phyloP scores from a whole-genome alignment of 352 stramenopile species.

The Globisporangium abappressorium region DNA sequence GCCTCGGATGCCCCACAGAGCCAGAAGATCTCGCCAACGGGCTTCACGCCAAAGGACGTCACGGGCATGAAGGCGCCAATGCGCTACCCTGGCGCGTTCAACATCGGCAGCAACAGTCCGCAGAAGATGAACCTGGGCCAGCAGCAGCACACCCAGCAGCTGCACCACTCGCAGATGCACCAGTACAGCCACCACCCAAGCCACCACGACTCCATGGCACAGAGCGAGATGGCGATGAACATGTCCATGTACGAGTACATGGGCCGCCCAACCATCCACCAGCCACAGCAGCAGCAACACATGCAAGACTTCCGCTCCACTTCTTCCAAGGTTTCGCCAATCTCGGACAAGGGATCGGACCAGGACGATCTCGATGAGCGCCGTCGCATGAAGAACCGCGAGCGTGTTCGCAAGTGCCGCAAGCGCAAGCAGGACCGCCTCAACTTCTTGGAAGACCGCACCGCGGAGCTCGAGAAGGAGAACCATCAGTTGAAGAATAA shows the following conservation, averaged over 20 bases:
- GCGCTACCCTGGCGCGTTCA: slow-evolving; percentile 63
- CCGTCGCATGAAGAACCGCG: slow-evolving; percentile 86
- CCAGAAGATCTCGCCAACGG: slow-evolving; percentile 77
- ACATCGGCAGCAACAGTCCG: slow-evolving; percentile 32
- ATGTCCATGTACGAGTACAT: slow-evolving; percentile 88
- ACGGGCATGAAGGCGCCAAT: slow-evolving; percentile 70
- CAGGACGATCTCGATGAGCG: slow-evolving; percentile 83
- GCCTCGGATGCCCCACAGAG: slow-evolving; percentile 32
- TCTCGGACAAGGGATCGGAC: slow-evolving; percentile 66
- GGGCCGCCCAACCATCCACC: slow-evolving; percentile 58
- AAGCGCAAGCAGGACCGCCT: slow-evolving; percentile 87
- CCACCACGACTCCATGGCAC: slow-evolving; percentile 36
- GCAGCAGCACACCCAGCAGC: slow-evolving; percentile 38
- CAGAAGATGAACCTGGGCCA: slow-evolving; percentile 56
- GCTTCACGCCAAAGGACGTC: slow-evolving; percentile 78
- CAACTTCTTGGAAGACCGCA: slow-evolving; percentile 86
- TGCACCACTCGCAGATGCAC: slow-evolving; percentile 47
- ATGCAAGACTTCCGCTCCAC: slow-evolving; percentile 13
- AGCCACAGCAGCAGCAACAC: slow-evolving; percentile 32
- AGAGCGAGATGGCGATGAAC: slow-evolving; percentile 66
- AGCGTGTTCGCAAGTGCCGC: slow-evolving; percentile 86
- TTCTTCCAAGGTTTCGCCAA: slow-evolving; percentile 49
- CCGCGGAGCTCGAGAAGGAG: slow-evolving; percentile 80
- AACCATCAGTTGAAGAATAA: slow-evolving; percentile 75
- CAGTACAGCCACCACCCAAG: slow-evolving; percentile 43